These are phyloP conservation scores for Mucor ambiguus DNA, from an alignment of 371 early-diverging fungal genomes.

Conservation along the genomic window DNA sequence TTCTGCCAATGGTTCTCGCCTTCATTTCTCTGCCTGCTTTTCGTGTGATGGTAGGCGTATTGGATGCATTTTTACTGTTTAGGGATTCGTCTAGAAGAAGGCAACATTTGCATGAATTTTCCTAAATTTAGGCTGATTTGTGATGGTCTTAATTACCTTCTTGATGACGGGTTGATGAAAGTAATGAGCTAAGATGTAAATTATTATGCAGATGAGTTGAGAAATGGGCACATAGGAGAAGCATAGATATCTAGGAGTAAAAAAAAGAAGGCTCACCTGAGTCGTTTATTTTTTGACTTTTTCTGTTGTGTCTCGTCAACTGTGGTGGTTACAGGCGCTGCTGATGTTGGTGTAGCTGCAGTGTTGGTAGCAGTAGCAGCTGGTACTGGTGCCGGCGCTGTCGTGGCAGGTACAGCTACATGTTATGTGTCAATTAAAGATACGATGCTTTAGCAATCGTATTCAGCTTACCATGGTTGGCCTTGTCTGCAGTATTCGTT, in stretches of 20 bases:
- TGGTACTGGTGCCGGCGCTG: no score
- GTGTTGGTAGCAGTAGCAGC: background rate
- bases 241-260: background rate
- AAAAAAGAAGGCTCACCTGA: slow-evolving; percentile 11
- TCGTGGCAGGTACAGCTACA: background rate
- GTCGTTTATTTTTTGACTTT: slow-evolving; percentile 25
- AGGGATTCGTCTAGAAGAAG: background rate
- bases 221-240: slow-evolving; percentile 18
- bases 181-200: slow-evolving; percentile 19
- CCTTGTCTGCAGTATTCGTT: background rate
- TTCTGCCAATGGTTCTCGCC: background rate
- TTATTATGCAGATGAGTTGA: slow-evolving; percentile 21
- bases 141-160: slow-evolving; percentile 3
- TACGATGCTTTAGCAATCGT: background rate
- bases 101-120: background rate
- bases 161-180: slow-evolving; percentile 26
- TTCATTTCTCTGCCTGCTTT: slow-evolving; percentile 17
- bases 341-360: background rate
- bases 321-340: background rate
- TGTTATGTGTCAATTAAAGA: slow-evolving; percentile 1
- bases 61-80: slow-evolving; percentile 3
- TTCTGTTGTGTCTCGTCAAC: slow-evolving; percentile 12
- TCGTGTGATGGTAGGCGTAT: slow-evolving; percentile 14
- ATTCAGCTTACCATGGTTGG: background rate
- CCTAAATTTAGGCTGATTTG: background rate